These are phyloP conservation scores for Casuarina cunninghamiana DNA, from an alignment of 306 rosid genomes.

Conservation along the genomic window DNA sequence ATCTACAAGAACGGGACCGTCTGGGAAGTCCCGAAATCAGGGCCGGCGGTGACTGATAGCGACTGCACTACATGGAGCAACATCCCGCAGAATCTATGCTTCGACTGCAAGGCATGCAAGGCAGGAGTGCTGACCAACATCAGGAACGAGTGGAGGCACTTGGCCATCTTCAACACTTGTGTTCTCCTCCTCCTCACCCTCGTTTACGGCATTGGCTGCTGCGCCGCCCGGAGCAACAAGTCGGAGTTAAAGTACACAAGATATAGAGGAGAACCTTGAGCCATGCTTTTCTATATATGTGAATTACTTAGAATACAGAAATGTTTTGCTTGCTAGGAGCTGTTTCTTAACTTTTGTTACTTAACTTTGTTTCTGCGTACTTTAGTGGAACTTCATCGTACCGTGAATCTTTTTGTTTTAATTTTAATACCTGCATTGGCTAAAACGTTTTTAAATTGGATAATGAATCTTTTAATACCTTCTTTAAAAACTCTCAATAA, in stretches of 20 bases:
- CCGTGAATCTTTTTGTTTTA: too few relatives aligned
- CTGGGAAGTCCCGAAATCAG: conserved; percentile 61
- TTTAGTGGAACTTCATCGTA: too few relatives aligned
- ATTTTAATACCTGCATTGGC: too few relatives aligned
- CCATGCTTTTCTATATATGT: too few relatives aligned
- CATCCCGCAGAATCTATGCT: conserved; percentile 47
- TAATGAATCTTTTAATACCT: too few relatives aligned
- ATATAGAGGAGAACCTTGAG: conserved; percentile 38
- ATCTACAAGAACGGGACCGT: conserved; percentile 61
- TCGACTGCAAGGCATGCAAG: conserved; percentile 81
- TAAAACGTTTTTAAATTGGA: too few relatives aligned
- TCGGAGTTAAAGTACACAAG: conserved; percentile 5
- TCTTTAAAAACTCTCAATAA: too few relatives aligned
- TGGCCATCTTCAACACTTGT: conserved; percentile 52
- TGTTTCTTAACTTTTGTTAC: too few relatives aligned
- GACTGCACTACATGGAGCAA: conserved; percentile 79
- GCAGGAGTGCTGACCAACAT: conserved; percentile 73
- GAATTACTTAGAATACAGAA: too few relatives aligned
- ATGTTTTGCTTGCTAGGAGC: too few relatives aligned
- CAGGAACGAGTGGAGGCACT: conserved; percentile 56
- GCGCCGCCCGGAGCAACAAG: conserved; percentile 56
- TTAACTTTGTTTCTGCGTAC: too few relatives aligned
- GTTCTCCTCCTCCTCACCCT: conserved; percentile 36
- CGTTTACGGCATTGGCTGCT: conserved; percentile 72
- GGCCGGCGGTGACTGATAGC: conserved; percentile 35